Base-by-base conservation (phyloP, 345 rosid species). In the Linum lewisii region DNA sequence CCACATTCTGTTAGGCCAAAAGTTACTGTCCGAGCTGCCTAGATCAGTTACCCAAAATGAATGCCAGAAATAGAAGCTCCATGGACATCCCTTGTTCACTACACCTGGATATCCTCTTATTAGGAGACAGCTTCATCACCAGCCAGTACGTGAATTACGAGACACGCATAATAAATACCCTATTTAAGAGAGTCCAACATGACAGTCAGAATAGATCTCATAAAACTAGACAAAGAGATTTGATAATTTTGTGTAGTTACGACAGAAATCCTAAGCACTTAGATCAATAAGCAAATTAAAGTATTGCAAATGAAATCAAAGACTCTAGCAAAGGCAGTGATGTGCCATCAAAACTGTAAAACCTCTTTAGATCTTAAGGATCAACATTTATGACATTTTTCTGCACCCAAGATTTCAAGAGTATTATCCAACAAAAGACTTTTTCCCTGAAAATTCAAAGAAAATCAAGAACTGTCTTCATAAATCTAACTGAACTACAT, bases 91-190 rank as follows among this genome's bases (percentile, higher is more conserved):
- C 78, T 75, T 78, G 77, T 72, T 42, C 78, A 83, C 80, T 83
- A 83, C 83, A 84, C 84, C 91, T 66, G 91, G 76, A 68, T 66
- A 77, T 82, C 91, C 81, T 87, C 88, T 82, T 79, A 82, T 67
- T 87, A 87, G 87, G 78, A 76, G 83, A 76, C 77, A 81, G 83
- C 92, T 77, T 77, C 95, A 70, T 77, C 89, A 79, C 75, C 87
- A 70, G 73, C 84, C 84, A 73, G 84, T 78, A 82, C 54, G 82
- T 73, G 89, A 82, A 72, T 67, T 75, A 83, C 29, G 82, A 87
- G 70, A 87, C 61, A 84, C 81, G 87, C 88, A 80, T 84, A 66
- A 87, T 77, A 82, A 81, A 77, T 72, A 78, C 76, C 95, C 87
- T 83, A 87, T 80, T 85, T 79, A 80, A 87, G 78, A 87, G 83